Base-by-base conservation (phyloP, 2,329 filamentous ascomycete species). In the Periglandula ipomoeae region DNA sequence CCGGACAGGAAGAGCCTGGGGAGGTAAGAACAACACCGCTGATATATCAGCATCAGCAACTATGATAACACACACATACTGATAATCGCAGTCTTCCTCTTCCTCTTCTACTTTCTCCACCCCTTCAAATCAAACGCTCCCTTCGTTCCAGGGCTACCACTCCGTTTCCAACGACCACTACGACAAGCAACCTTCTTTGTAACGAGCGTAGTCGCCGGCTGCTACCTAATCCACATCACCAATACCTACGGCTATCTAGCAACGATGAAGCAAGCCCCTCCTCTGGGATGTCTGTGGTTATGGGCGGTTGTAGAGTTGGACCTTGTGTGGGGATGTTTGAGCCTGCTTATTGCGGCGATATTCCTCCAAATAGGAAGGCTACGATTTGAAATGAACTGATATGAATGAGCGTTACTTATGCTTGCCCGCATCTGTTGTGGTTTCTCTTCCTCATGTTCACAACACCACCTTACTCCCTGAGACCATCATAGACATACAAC, bases 271-370 rank as follows among this genome's bases (percentile, higher is more conserved):
- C 82, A 81, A 54, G 86, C 89, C 0, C 93, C 93, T n/a, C 83
- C 89, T 5, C 65, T 96, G 13, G 93, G 89, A 0, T 91, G 87
- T 37, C 65, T 97, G 17, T 97, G 91, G 90, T 78, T 97, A 4
- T 97, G 91, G 89, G 82, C 85, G 27, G 84, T 97, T 20, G 76
- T 97, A 42, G 93, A 98, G 70, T 76, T 96, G 68, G 77, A 88
- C 48, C 70, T 95, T 37, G 60, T 73, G 0, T 82, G 78, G 59
- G 87, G 86, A 0, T 69, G 84, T 1, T 56, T 66, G 11, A 84
- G 79, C 55, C 61, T 84, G 32, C 61, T 64, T 3, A 55, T 67
- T 2, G 68, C 71, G 2, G 70, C 58, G 1, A 61, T 55, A 4
- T 83, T 74, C 54, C 59, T 78, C 23, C 72, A 70, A 62, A 60